Evolutionary conservation across 2,329 filamentous ascomycete genomes (phyloP), one percentile per base, ranked within the genome.

Genomic region (Aspergillaceae sp.): DNA sequence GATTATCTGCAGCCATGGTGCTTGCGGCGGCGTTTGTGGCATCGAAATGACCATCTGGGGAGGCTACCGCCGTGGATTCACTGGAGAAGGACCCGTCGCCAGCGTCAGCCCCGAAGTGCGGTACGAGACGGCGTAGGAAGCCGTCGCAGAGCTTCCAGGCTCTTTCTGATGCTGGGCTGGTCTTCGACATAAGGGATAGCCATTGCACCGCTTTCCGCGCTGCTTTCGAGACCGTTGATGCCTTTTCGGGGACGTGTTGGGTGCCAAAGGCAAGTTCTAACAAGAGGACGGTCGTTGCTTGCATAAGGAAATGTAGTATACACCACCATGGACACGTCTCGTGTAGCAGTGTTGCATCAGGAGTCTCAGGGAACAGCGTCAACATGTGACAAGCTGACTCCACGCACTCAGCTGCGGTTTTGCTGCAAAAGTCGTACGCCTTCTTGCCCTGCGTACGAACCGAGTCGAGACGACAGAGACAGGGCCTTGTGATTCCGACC

Each of bases 261-360:
- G 61, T 61, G 29, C 60, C 55, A 41, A 69, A 71, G 9, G 68
- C 58, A 7, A 73, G 58, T 45, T 73, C 70, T 9, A 72, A 57
- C n/a, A 72, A 61, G 19, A 73, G 59, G 1, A 73, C 60, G 2
- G 66, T 66, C 1, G 65, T 63, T 9, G 70, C 63, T 53, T 72
- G 70, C 58, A 72, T 70, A 5, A 73, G 55, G 44, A 67, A 69
- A 48, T 72, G 69, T 9, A 72, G 55, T 10, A 68, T 62, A 49
- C 62, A 68, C 67, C 69, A 72, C 70, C 70, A 73, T 9, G 67
- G 67, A 1, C 65, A 64, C 10, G 65, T 57, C 11, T 58, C 60
- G 45, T 70, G 60, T 7, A 73, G 53, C 0, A 64, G 51, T 5
- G 59, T 53, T 5, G 64, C 57, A 42, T 70, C 66, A 9, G 65